A percentile compares a stretch with the other conserved stretches of the same genome.
Evolutionary conservation across 2,329 filamentous ascomycete species (phyloP).

Genomic region (Botrytis hyacinthi): DNA sequence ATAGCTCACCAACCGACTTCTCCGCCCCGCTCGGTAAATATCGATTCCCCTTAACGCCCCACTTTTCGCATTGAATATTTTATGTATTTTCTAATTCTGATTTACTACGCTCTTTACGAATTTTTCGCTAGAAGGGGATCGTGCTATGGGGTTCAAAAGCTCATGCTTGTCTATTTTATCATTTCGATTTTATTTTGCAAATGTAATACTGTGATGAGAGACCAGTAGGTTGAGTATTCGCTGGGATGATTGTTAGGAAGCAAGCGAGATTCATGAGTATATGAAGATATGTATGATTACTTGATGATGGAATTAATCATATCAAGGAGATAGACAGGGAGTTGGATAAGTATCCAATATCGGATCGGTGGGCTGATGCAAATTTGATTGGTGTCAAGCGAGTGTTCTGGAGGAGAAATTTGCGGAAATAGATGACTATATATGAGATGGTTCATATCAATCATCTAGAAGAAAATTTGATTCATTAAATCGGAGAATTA

Average conservation of each 20-base stretch:
- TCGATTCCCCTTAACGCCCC: background rate
- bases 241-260: background rate
- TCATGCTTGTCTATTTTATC: too few relatives aligned
- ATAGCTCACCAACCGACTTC: background rate
- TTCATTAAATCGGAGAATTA: rapidly evolving
- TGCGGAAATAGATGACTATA: background rate
- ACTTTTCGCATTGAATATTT: background rate
- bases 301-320: rapidly evolving
- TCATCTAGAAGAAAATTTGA: background rate
- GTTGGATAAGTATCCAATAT: background rate
- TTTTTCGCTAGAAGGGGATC: too few relatives aligned
- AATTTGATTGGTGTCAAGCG: background rate
- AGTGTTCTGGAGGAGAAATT: background rate
- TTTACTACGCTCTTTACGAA: background rate
- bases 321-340: rapidly evolving
- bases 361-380: background rate
- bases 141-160: too few relatives aligned
- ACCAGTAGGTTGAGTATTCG: background rate
- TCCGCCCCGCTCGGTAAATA: background rate
- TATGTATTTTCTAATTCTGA: background rate
- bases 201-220: background rate
- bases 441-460: background rate
- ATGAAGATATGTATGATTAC: background rate
- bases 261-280: background rate
- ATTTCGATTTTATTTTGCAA: rapidly evolving